Evolutionary conservation across 371 early-diverging fungal genomes (phyloP).

Genomic region (Coemansia sp.): DNA sequence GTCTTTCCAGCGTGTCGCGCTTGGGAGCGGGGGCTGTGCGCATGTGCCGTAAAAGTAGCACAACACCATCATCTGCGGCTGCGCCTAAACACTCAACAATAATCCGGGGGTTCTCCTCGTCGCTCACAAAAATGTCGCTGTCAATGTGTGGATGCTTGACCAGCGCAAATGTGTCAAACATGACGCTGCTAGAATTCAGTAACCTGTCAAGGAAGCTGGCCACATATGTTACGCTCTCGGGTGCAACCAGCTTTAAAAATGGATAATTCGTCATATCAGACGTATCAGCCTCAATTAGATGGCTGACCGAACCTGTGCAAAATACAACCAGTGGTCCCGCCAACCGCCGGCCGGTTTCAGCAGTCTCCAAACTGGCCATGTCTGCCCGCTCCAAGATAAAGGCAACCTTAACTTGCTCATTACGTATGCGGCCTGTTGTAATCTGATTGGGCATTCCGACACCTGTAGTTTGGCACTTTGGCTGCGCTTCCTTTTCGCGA

Average conservation of each 20-base stretch:
- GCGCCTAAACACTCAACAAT: constrained; percentile 2
- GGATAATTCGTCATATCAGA: neutral
- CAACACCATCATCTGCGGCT: neutral
- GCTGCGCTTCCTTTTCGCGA: neutral
- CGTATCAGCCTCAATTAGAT: constrained; percentile 1
- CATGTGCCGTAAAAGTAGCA: constrained; percentile 4
- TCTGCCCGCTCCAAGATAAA: neutral
- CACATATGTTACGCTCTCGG: neutral
- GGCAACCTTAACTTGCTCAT: constrained; percentile 13
- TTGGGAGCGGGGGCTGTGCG: constrained; percentile 11
- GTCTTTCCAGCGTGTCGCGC: neutral
- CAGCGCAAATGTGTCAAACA: neutral
- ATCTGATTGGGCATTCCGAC: neutral
- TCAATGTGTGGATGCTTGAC: constrained; percentile 23
- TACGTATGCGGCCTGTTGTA: constrained; percentile 14
- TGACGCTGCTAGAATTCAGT: neutral
- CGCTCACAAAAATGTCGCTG: constrained; percentile 18
- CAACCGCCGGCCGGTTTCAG: neutral
- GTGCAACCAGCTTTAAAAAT: constrained; percentile 7
- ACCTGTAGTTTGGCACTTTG: neutral
- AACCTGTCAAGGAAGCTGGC: neutral
- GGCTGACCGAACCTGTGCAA: neutral
- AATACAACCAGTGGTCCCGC: neutral
- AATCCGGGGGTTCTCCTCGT: neutral
- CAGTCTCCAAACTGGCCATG: neutral